phyloP scores from a whole-genome alignment of 2,329 filamentous ascomycete genomes.

The Teratosphaeria destructans region DNA sequence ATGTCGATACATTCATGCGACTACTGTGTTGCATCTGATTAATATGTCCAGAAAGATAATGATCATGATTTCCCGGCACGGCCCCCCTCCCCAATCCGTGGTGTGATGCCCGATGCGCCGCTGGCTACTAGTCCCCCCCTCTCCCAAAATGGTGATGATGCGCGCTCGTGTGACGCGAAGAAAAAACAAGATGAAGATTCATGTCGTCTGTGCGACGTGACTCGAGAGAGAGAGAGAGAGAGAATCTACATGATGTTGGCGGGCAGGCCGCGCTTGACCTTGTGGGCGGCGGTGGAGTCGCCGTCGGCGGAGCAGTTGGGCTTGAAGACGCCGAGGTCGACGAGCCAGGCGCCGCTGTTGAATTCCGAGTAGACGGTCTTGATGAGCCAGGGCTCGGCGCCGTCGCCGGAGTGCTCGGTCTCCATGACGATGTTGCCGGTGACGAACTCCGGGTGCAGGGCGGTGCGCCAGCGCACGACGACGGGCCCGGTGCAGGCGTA shows the following conservation, averaged over 20 bases:
- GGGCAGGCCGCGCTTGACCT: conserved; percentile 3
- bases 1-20: no score
- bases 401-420: conserved; percentile 5
- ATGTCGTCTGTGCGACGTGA: no score
- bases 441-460: conserved; percentile 14
- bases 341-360: conserved; percentile 16
- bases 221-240: neutral
- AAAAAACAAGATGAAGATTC: neutral
- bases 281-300: neutral
- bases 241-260: conserved; percentile 3
- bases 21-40: neutral
- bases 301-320: conserved; percentile 8
- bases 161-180: neutral
- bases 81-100: neutral
- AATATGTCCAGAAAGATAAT: neutral
- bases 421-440: conserved; percentile 21
- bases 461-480: conserved; percentile 19
- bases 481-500: conserved; percentile 21
- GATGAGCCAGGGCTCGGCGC: conserved; percentile 19
- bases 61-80: neutral
- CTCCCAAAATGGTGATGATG: neutral
- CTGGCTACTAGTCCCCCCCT: neutral
- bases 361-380: conserved; percentile 21
- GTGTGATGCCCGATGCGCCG: neutral
- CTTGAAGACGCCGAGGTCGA: conserved; percentile 10